Evolutionary conservation across 306 rosid species (phyloP), one percentile per base, ranked within the genome.

Genomic region (Vachellia collinsii): DNA sequence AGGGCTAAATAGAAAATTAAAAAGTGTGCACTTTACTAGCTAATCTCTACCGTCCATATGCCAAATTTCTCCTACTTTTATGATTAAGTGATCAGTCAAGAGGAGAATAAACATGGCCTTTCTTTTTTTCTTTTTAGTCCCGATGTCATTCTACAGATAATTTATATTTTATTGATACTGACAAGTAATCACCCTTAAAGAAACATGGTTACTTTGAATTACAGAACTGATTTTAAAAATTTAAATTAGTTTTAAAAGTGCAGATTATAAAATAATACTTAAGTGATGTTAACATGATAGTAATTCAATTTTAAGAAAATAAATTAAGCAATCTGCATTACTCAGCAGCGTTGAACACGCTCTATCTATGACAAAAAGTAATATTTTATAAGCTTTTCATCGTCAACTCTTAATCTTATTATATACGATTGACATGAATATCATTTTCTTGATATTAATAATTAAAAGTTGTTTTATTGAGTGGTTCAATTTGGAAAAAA

Each of bases 371-470:
- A 38, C 0, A 46, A 20, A 36, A 59, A 74, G 29, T 63, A 12
- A 46, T n/a, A 20, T 64, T 51, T 38, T 17, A 14, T 39, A 38
- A 56, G 39, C 34, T 72, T 79, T 85, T 74, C 3, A 58, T 58
- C 64, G n/a, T 79, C 72, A 23, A 14, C 17, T 13, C n/a, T 50
- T 83, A 74, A 81, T 87, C 25, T 83, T 79, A 74, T 83, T 79
- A 74, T 5, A 29, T 29, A 29, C 42, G 0, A 48, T 8, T 19
- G 77, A n/a, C 62, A 44, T 77, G 53, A 47, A 12, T 74, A 63
- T 77, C 75, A 47, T 23, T 54, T 47, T 47, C 4, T 3, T 29
- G 34, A 29, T 29, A 29, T 29, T 29, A 29, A 29, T 29, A 19
- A 53, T 17, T 53, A 53, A 29, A 29, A 17, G 4, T 17, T 53